Percentiles rank a stretch among this genome's conserved stretches.
phyloP scores from a whole-genome alignment of 306 rosid genomes.

The Vigna unguiculata region DNA sequence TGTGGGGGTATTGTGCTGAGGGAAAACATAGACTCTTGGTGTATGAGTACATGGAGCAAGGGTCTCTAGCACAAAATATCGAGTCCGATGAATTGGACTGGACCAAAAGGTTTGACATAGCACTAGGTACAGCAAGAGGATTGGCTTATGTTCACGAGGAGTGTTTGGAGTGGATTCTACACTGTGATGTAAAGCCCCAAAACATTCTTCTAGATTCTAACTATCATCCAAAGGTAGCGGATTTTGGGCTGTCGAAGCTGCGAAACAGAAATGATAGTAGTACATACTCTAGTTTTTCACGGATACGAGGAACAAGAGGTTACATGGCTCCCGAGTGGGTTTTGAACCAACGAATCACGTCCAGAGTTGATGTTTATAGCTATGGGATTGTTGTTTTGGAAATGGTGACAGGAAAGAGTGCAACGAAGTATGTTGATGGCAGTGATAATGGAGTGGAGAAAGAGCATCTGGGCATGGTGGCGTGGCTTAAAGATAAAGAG shows the following conservation, averaged over 20 bases:
- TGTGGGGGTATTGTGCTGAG: constrained; percentile 70
- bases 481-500: constrained; percentile 53
- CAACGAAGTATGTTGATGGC: constrained; percentile 15
- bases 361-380: constrained; percentile 77
- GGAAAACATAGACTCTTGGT: constrained; percentile 66
- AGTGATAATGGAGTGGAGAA: constrained; percentile 3
- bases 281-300: constrained; percentile 46
- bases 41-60: constrained; percentile 62
- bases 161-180: constrained; percentile 77
- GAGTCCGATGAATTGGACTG: constrained; percentile 50
- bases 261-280: constrained; percentile 48
- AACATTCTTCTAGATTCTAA: constrained; percentile 61
- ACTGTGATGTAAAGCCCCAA: constrained; percentile 70
- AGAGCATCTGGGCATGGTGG: constrained; percentile 35
- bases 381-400: constrained; percentile 72
- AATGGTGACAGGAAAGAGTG: constrained; percentile 59
- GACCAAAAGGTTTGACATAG: constrained; percentile 57
- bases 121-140: constrained; percentile 64
- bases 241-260: constrained; percentile 66
- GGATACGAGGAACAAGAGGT: constrained; percentile 70
- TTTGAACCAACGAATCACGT: constrained; percentile 57
- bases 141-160: constrained; percentile 73
- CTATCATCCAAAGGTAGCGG: constrained; percentile 62
- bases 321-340: constrained; percentile 84
- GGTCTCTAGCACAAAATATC: constrained; percentile 54